Evolutionary conservation across 2,329 filamentous ascomycete genomes (phyloP), one percentile per base, ranked within the genome.

Genomic region (Pseudogymnoascus sp.): DNA sequence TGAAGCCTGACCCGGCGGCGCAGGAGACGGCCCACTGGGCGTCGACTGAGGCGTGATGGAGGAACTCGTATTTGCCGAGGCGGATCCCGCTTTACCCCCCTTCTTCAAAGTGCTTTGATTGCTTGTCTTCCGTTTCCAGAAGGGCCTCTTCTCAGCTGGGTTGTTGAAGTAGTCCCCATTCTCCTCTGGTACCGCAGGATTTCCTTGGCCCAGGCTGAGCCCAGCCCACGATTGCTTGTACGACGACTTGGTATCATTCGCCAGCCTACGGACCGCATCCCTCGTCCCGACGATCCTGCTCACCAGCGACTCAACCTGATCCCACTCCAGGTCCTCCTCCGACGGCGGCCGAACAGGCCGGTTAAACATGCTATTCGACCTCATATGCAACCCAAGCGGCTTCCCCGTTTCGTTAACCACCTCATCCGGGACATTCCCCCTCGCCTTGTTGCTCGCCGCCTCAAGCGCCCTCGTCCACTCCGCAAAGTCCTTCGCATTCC

Each of bases 111-210:
- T 69, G 12, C 63, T 58, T 12, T 19, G 21, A 35, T 19, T 58
- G 69, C 86, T 92, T 0, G 87, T 80, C 75, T 96, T 97, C 58
- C 93, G 86, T 74, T 92, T 96, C 94, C 94, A 99, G 71, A 99
- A 97, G 0, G 91, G 80, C 64, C 85, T 83, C 72, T 81, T 91
- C 61, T 91, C 86, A 12, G 26, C 8, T 3, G 75, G 69, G 6
- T 72, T 68, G 7, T 73, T 68, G 68, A 86, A 87, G 63, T 83
- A 78, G 37, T 83, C 83, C 2, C 74, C 33, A 21, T 41, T 72
- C 14, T 83, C 82, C 21, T 83, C 81, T 2, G 33, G 26, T 11
- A 58, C 23, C 6, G 52, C 55, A 63, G 58, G 45, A 66, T 68
- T 39, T 39, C 55, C 37, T 62, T 60, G 3, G 3, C 41, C 41